Evolutionary conservation across 163 green algal species (phyloP), one percentile per base, ranked within the genome.

Genomic region (Scenedesmus sp.): DNA sequence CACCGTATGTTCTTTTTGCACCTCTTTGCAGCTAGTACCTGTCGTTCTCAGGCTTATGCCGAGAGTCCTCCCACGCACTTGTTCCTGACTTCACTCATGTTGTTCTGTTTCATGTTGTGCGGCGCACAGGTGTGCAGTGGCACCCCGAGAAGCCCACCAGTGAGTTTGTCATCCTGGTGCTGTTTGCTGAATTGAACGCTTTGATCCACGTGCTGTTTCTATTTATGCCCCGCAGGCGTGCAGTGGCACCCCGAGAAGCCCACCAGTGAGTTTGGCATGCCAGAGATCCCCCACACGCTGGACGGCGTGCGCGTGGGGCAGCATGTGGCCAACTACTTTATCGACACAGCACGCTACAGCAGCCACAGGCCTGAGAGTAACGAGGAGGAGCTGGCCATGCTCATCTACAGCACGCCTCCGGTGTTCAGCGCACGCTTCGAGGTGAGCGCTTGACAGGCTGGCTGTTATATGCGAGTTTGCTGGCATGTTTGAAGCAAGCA

Each of bases 191-290:
- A 46, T 46, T 46, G 34, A 64, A 64, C 10, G 59, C 59, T 57
- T 64, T 87, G 66, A 23, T 90, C 52, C 10, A 7, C 1, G 16
- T 59, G 8, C 16, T 90, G 67, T 83, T 10, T 70, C 62, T 70
- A 15, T 70, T 70, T 70, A 70, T 70, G 10, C 13, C 54, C 76
- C 18, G 56, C 91, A 95, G 94, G 93, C 87, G 94, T 93, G 12
- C 95, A 96, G 91, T 96, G 95, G 97, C 97, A 98, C 94, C 97
- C 97, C 5, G 97, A 98, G 94, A 98, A 98, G 95, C 97, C 97
- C 26, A 95, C 96, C 10, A 97, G 93, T 82, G 97, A 98, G 95
- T 98, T 98, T 95, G 95, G 95, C 91, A 97, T 97, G 92, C 70
- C 94, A 3, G 95, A 97, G 84, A 95, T 98, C 67, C 97, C 97